Evolutionary conservation across 1,284 basidiomycete genomes (phyloP), one percentile per base, ranked within the genome.

Genomic region (Leucoagaricus sp.): DNA sequence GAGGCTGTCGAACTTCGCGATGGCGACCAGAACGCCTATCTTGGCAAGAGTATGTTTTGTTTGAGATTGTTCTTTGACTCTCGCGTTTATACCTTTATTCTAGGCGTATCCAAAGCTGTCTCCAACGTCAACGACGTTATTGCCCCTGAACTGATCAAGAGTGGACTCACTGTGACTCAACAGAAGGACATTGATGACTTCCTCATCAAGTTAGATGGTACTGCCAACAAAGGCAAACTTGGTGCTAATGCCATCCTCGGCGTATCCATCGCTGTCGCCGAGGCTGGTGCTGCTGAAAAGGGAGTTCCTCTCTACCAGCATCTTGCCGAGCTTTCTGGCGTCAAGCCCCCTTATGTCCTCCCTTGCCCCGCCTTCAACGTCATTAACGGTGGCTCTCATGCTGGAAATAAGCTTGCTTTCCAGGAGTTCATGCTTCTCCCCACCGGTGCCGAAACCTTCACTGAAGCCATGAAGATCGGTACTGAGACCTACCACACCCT

Each of bases 371-470:
- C 93, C 59, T 94, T 98, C 86, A 99, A 99, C 78, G 97, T 99
- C 69, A 99, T 99, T 84, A 99, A 99, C 80, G 97, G 97, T 77
- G 97, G 97, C 64, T 98, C 95, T 64, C 97, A 99, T 76, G 97
- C 97, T 58, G 97, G 97, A 59, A 99, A 99, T 86, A 94, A 96
- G 75, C 92, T 99, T 63, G 95, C 97, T 57, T 96, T 98, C 93
- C 94, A 98, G 81, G 97, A 99, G 80, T 99, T 99, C 84, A 99
- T 99, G 97, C 86, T 99, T 66, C 85, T 98, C 63, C 96, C 97
- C 64, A 97, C 94, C 59, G 96, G 95, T 60, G 95, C 95, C 53
- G 69, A 80, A 53, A 86, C 84, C 63, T 99, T 99, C 85, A 89
- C 93, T 53, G 96, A 99, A 82, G 93, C 97, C 60, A 89, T 99